phyloP scores from a whole-genome alignment of 352 stramenopile species.

The Phytophthora tubulina region DNA sequence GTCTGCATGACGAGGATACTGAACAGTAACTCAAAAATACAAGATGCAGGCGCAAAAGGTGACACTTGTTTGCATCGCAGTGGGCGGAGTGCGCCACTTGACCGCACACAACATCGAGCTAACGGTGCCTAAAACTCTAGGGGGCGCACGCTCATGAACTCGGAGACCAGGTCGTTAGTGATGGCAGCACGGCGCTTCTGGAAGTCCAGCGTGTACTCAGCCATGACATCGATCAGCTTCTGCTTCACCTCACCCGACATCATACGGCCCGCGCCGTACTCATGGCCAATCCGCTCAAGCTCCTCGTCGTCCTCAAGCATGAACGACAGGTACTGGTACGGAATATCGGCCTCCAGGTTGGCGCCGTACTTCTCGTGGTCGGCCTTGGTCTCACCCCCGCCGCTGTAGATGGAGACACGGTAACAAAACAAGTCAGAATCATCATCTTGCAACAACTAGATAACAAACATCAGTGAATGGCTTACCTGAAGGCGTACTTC shows the following conservation, averaged over 20 bases:
- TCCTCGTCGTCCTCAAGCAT: constrained; percentile 99
- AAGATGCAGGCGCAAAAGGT: constrained; percentile 21
- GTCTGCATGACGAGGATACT: constrained; percentile 23
- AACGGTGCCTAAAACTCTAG: constrained; percentile 89
- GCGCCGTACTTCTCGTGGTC: constrained; percentile 98
- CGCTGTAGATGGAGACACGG: constrained; percentile 61
- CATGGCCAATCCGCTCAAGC: constrained; percentile 92
- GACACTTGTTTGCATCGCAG: constrained; percentile 25
- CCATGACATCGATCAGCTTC: constrained; percentile 95
- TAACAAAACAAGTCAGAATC: constrained; percentile 72
- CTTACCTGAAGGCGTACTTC: constrained; percentile 88
- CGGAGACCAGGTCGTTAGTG: constrained; percentile 95
- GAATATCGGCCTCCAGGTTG: constrained; percentile 98
- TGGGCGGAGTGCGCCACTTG: constrained; percentile 11
- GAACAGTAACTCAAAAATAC: constrained; percentile 36
- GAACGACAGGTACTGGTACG: constrained; percentile 99
- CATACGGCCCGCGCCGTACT: constrained; percentile 97
- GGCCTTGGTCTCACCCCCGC: constrained; percentile 98
- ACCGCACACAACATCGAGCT: constrained; percentile 22
- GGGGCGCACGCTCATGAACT: constrained; percentile 97
- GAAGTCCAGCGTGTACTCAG: constrained; percentile 94
- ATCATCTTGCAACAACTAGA: constrained; percentile 9
- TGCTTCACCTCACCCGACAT: constrained; percentile 99
- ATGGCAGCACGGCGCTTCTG: constrained; percentile 94
- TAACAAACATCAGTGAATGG: background rate